These are phyloP conservation scores for Ceratocystis cacaofunesta DNA, from an alignment of 2,329 filamentous ascomycete genomes.

Conservation along the genomic window DNA sequence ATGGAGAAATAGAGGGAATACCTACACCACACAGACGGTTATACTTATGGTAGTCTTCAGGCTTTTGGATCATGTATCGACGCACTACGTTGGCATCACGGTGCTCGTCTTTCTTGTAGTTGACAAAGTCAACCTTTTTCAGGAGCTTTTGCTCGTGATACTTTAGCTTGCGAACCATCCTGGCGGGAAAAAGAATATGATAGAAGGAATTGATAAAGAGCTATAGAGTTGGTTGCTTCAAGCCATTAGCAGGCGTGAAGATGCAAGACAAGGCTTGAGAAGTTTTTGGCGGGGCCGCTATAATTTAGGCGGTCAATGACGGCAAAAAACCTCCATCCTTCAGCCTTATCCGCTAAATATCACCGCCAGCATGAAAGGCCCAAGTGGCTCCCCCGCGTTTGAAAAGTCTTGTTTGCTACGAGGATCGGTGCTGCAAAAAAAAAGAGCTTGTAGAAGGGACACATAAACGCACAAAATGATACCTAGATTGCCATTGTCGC, in stretches of 20 bases:
- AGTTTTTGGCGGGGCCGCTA: slow-evolving; percentile 16
- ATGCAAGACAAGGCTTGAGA: slow-evolving; percentile 4
- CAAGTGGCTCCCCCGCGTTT: background rate
- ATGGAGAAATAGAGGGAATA: slow-evolving; percentile 23
- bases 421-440: background rate
- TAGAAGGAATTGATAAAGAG: background rate
- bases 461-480: slow-evolving; percentile 3
- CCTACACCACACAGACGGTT: slow-evolving; percentile 53
- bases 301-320: slow-evolving; percentile 1
- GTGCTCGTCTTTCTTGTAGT: slow-evolving; percentile 82
- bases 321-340: slow-evolving; percentile 9
- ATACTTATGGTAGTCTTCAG: slow-evolving; percentile 63
- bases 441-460: background rate
- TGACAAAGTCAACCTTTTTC: slow-evolving; percentile 84
- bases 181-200: slow-evolving; percentile 20
- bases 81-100: slow-evolving; percentile 65
- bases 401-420: background rate
- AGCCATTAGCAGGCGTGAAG: background rate
- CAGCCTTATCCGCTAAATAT: background rate
- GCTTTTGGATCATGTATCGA: slow-evolving; percentile 82
- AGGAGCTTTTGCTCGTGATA: slow-evolving; percentile 94
- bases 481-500: slow-evolving; percentile 6
- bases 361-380: background rate
- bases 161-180: slow-evolving; percentile 91
- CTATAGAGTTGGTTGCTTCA: background rate